phyloP scores from a whole-genome alignment of 139 green algal genomes.

The Pleodorina starrii region DNA sequence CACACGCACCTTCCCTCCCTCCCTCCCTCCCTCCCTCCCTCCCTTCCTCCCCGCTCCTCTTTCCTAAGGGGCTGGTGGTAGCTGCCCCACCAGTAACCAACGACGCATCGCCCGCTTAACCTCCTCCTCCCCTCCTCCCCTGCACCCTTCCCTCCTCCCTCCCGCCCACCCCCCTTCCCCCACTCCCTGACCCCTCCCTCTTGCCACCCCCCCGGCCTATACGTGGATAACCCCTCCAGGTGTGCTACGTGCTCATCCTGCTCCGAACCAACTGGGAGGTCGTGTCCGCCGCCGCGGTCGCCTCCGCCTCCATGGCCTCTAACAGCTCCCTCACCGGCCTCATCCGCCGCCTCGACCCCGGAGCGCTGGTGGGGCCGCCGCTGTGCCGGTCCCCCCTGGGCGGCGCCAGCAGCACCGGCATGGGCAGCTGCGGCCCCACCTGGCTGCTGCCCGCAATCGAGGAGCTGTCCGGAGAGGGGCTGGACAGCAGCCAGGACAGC shows the following conservation, averaged over 20 bases:
- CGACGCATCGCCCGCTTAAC: too few species aligned
- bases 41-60: too few species aligned
- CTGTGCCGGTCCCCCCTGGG: background rate
- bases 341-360: background rate
- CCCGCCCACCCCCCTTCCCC: background rate
- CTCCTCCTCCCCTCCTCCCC: background rate
- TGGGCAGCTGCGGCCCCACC: background rate
- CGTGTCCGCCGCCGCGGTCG: background rate
- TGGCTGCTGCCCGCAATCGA: slow-evolving; percentile 9
- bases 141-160: background rate
- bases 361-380: background rate
- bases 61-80: too few species aligned
- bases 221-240: background rate
- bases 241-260: slow-evolving; percentile 45
- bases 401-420: background rate
- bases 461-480: slow-evolving; percentile 7
- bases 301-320: background rate
- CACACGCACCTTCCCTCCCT: too few species aligned
- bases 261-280: slow-evolving; percentile 39
- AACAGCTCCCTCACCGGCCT: background rate
- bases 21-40: too few species aligned
- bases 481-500: slow-evolving; percentile 29
- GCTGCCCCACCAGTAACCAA: too few species aligned
- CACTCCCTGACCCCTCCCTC: background rate
- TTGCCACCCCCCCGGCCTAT: background rate